Conservation (phyloP, 768 basidiomycete species). For the Rhodotorula toruloides region DNA sequence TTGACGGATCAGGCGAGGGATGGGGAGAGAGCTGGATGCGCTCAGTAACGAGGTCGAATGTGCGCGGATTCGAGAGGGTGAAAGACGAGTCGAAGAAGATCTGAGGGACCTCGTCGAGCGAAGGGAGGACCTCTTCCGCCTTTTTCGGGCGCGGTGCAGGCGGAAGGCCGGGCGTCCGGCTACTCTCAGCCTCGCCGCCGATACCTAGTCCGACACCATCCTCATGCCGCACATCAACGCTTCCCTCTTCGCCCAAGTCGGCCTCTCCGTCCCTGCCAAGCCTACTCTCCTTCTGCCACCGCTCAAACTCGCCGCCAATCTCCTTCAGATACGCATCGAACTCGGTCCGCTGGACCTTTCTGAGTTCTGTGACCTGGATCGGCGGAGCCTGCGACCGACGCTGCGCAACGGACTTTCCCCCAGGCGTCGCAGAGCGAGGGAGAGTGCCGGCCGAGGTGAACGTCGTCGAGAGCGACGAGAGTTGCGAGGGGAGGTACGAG, state of each 20-base stretch:
- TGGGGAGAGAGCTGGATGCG: conserved; percentile 44
- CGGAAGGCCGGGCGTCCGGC: background rate
- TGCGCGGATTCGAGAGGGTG: conserved; percentile 71
- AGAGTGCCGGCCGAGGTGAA: conserved; percentile 56
- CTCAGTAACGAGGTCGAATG: conserved; percentile 71
- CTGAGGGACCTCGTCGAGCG: conserved; percentile 67
- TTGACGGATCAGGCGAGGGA: conserved; percentile 15
- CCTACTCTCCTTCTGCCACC: conserved; percentile 50
- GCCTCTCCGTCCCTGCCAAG: background rate
- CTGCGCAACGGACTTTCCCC: conserved; percentile 46
- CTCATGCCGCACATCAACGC: background rate
- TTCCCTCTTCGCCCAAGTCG: conserved; percentile 1
- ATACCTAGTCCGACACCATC: conserved; percentile 34
- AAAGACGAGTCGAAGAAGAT: conserved; percentile 76
- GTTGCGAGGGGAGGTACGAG: conserved; percentile 33
- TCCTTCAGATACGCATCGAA: conserved; percentile 75
- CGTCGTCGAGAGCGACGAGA: conserved; percentile 49
- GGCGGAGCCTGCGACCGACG: conserved; percentile 46
- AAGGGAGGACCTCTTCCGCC: conserved; percentile 55
- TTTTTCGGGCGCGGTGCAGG: conserved; percentile 1
- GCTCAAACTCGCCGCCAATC: conserved; percentile 70
- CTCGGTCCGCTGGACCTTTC: conserved; percentile 72
- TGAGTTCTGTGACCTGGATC: conserved; percentile 56
- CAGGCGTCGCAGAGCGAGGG: conserved; percentile 21
- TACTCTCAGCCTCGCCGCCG: background rate